Percentiles rank a stretch among this genome's conserved stretches.
Evolutionary conservation across 306 rosid genomes (phyloP).

Genomic region (Pueraria montana): DNA sequence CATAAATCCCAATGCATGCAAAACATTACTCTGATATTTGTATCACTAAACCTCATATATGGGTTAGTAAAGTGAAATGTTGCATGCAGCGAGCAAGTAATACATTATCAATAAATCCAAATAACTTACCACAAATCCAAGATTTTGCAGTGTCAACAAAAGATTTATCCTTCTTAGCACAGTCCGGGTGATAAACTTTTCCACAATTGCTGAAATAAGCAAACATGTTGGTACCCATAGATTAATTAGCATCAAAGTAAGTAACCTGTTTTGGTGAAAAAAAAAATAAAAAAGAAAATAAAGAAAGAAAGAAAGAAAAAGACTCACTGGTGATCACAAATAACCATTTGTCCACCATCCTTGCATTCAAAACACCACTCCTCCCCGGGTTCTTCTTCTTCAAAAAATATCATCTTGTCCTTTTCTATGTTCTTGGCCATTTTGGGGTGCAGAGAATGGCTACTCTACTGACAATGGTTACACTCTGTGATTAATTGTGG

Average conservation of each 20-base stretch:
- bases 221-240: neutral
- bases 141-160: neutral
- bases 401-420: neutral
- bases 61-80: neutral
- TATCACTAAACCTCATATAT: neutral
- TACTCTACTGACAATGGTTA: neutral
- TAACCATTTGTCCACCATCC: slow-evolving; percentile 56
- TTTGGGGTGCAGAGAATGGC: neutral
- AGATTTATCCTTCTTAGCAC: slow-evolving; percentile 53
- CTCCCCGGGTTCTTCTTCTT: slow-evolving; percentile 25
- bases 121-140: slow-evolving; percentile 73
- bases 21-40: neutral
- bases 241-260: neutral
- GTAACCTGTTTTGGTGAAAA: neutral
- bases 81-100: slow-evolving; percentile 11
- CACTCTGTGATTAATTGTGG: neutral
- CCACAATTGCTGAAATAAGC: slow-evolving; percentile 60
- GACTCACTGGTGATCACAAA: slow-evolving; percentile 54
- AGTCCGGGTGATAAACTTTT: slow-evolving; percentile 72
- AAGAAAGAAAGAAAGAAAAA: neutral
- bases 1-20: neutral
- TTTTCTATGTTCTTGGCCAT: neutral
- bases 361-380: slow-evolving; percentile 61
- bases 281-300: neutral
- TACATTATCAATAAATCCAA: neutral